Base-by-base conservation (phyloP, 1,284 basidiomycete genomes). In the Wolfiporia cocos region DNA sequence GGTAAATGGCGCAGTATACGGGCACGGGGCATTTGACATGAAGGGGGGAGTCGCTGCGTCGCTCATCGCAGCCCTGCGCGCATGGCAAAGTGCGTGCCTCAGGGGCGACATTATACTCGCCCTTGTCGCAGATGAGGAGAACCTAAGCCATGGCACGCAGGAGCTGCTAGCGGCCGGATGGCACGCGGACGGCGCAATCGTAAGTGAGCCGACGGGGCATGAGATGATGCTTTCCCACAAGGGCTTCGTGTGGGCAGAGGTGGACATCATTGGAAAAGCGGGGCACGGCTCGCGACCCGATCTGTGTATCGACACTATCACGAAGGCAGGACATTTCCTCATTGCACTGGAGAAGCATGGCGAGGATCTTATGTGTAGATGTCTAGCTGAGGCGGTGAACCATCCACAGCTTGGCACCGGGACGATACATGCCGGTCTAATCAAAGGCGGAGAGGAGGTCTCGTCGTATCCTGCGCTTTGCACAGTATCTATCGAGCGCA, bases 61-160 rank as follows among this genome's bases (percentile, higher is more conserved):
- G 10, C 44, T 46, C 20, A 37, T 46, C 4, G 44, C 44, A 17
- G 39, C 44, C 11, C 29, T 32, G n/a, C 44, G 40, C 7, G 44
- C 44, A 9, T 35, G 36, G 4, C 31, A 37, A 3, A 18, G 28
- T n/a, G 20, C 24, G 6, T 1, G 0, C 10, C 20, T 42, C 15
- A 24, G n/a, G 4, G 44, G 44, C 5, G 44, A 46, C 29, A 31
- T 46, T 14, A 35, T 46, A 1, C 39, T 46, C 17, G 39, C 44
- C 7, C 44, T 46, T 12, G 44, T 46, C 3, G 44, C 44, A n/a
- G 44, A 46, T 32, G 44, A 46, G 36, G 44, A 46, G 32, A 46
- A 46, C n/a, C 19, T 46, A 21, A 46, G 44, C 31, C 21, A 41
- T 12, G 44, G 44, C 14, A 46, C 40, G n/a, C 35, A 37, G 21